phyloP scores from a whole-genome alignment of 2,329 filamentous ascomycete genomes.

The Graphium sp. region DNA sequence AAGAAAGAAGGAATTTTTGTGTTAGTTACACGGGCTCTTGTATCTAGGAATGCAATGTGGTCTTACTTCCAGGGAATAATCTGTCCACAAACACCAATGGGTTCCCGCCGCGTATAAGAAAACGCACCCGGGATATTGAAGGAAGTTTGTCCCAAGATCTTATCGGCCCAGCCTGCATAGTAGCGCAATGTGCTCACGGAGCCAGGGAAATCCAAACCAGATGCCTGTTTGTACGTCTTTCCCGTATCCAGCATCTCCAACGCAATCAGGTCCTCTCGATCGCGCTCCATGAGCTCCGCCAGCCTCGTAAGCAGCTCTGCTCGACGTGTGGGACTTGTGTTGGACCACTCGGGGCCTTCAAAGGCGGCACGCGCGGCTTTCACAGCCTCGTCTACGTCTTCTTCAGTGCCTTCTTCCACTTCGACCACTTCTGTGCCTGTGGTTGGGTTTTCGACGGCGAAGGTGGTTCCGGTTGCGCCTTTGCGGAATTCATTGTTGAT shows the following conservation, averaged over 20 bases:
- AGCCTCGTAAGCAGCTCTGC: constrained; percentile 3
- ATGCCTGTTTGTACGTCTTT: constrained; percentile 16
- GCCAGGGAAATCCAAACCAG: constrained; percentile 37
- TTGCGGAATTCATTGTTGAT: constrained; percentile 63
- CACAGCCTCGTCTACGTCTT: constrained; percentile 17
- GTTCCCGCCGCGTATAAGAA: constrained; percentile 51
- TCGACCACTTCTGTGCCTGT: constrained; percentile 15
- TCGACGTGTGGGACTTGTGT: neutral
- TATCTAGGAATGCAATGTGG: neutral
- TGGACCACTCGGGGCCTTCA: neutral
- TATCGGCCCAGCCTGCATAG: constrained; percentile 55
- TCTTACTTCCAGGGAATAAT: constrained; percentile 38
- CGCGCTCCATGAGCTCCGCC: constrained; percentile 1
- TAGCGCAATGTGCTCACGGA: constrained; percentile 34
- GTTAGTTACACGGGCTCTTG: neutral
- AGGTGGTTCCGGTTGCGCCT: constrained; percentile 40
- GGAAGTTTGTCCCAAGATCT: constrained; percentile 52
- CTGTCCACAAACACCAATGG: constrained; percentile 48
- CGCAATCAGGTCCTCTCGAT: constrained; percentile 1
- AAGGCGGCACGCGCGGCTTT: constrained; percentile 7
- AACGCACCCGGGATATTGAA: constrained; percentile 45
- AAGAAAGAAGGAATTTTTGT: constrained; percentile 18
- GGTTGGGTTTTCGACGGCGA: constrained; percentile 31
- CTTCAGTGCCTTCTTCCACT: constrained; percentile 12
- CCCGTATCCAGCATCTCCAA: constrained; percentile 3